phyloP scores from a whole-genome alignment of 1,139 yeast genomes.

The Casaregolazyma suthepensis region DNA sequence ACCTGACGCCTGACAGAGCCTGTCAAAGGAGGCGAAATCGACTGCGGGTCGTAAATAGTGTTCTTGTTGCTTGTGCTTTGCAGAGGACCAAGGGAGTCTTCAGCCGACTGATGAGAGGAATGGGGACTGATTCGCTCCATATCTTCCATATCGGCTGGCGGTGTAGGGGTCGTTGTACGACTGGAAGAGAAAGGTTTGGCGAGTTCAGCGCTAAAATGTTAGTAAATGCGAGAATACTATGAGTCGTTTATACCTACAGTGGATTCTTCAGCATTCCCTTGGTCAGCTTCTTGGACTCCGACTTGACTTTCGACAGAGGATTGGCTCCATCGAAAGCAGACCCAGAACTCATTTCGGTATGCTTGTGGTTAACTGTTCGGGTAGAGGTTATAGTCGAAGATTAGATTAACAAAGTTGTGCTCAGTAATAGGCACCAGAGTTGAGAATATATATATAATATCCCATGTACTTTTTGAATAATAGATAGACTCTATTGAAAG shows the following conservation, averaged over 20 bases:
- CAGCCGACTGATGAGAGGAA: neutral
- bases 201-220: neutral
- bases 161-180: neutral
- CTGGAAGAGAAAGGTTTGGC: neutral
- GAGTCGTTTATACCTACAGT: neutral
- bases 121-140: neutral
- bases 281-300: neutral
- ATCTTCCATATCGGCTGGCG: neutral
- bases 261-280: neutral
- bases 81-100: neutral
- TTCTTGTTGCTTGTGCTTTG: neutral
- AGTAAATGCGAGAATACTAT: neutral
- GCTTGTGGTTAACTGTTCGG: neutral
- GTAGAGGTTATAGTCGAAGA: neutral
- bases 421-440: neutral
- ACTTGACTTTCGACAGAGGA: neutral
- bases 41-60: neutral
- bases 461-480: neutral
- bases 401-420: neutral
- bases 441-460: too few species aligned
- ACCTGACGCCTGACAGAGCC: neutral
- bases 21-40: neutral
- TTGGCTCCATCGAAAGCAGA: neutral
- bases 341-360: neutral
- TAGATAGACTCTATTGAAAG: neutral